These are phyloP conservation scores for Millerozyma acaciae DNA, from an alignment of 805 yeast genomes.

Conservation along the genomic window DNA sequence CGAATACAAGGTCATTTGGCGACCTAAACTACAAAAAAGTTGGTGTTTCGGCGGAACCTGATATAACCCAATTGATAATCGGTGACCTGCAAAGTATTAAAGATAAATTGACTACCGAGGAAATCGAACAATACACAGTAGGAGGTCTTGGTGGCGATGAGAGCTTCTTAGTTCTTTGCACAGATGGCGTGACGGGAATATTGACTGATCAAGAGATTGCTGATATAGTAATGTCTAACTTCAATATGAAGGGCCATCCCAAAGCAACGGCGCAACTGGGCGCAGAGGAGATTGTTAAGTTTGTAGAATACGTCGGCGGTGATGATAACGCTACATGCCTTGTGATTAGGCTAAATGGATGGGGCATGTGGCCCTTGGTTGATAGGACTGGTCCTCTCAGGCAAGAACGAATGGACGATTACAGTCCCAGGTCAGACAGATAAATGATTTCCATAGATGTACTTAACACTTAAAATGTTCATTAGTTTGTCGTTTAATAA, in stretches of 20 bases:
- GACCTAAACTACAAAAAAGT: conserved; percentile 74
- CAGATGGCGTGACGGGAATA: conserved; percentile 84
- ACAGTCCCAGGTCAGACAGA: conserved; percentile 23
- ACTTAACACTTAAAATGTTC: conserved; percentile 1
- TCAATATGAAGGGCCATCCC: conserved; percentile 58
- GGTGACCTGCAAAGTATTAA: conserved; percentile 48
- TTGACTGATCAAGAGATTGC: conserved; percentile 88
- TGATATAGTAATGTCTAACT: conserved; percentile 74
- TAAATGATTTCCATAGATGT: background rate
- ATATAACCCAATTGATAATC: conserved; percentile 61
- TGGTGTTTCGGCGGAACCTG: conserved; percentile 94
- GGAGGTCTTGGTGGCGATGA: conserved; percentile 76
- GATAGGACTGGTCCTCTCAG: conserved; percentile 83
- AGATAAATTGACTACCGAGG: conserved; percentile 34
- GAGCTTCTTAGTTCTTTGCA: conserved; percentile 73
- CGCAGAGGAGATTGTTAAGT: conserved; percentile 80
- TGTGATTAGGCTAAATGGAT: conserved; percentile 74
- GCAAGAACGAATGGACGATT: conserved; percentile 61
- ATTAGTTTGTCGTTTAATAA: background rate
- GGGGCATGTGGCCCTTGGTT: conserved; percentile 88
- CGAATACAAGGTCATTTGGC: conserved; percentile 94
- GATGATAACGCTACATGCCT: conserved; percentile 95
- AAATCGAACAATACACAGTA: conserved; percentile 31
- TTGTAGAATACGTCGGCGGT: conserved; percentile 82
- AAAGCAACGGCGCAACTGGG: conserved; percentile 80